Conservation (phyloP, 78 protist species). For the Blattamonas nauphoetae region DNA sequence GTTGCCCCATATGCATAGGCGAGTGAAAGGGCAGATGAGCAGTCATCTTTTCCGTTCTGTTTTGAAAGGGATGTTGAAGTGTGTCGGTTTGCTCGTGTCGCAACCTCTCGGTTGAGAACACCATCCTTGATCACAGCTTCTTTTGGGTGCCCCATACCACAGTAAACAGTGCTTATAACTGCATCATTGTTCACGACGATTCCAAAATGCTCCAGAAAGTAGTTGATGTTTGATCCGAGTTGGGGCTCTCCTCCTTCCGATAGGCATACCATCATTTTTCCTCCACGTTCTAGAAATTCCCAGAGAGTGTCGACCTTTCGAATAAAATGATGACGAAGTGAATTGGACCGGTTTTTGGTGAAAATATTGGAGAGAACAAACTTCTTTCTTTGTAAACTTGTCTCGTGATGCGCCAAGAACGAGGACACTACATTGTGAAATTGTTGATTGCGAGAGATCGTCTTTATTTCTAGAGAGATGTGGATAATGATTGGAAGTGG, state of each 20-base stretch:
- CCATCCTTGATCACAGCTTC: slow-evolving; percentile 36
- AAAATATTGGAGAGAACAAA: not conserved
- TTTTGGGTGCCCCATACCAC: slow-evolving; percentile 61
- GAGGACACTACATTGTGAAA: not conserved
- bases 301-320: slow-evolving; percentile 32
- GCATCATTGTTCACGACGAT: slow-evolving; percentile 51
- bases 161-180: slow-evolving; percentile 45
- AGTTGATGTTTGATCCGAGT: slow-evolving; percentile 38
- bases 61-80: too few relatives aligned
- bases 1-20: slow-evolving; percentile 64
- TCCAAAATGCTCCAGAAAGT: slow-evolving; percentile 43
- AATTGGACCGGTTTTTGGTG: not conserved
- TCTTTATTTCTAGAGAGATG: not conserved
- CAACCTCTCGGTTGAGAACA: slow-evolving; percentile 41
- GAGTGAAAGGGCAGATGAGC: slow-evolving; percentile 27
- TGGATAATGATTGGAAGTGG: not conserved
- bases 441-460: not conserved
- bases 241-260: slow-evolving; percentile 49
- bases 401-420: slow-evolving; percentile 47
- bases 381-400: slow-evolving; percentile 20
- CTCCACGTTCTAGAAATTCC: slow-evolving; percentile 35
- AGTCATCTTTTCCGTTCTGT: not conserved
- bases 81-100: not conserved
- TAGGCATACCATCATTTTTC: slow-evolving; percentile 33
- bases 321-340: not conserved